phyloP scores from a whole-genome alignment of 1,284 basidiomycete genomes.

The Ganoderma lucidum region DNA sequence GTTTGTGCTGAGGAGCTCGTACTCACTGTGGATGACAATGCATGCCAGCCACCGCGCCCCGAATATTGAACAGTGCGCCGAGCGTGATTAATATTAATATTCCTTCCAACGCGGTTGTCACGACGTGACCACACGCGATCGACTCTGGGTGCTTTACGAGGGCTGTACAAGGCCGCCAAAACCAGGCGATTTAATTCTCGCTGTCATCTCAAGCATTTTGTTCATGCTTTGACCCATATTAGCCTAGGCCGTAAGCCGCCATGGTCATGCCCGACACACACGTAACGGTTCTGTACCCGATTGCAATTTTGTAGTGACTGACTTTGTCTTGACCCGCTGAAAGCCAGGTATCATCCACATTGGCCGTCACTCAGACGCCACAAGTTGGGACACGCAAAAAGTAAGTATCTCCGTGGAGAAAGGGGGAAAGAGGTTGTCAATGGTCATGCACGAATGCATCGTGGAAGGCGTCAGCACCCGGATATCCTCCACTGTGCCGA shows the following conservation, averaged over 20 bases:
- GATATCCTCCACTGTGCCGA: conserved; percentile 22
- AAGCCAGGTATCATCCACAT: not conserved
- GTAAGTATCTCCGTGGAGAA: not conserved
- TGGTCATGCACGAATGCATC: not conserved
- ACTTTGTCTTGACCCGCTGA: not conserved
- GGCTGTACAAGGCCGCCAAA: not conserved
- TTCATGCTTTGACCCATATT: not conserved
- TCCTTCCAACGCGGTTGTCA: conserved; percentile 22
- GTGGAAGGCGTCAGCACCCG: not conserved
- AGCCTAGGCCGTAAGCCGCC: not conserved
- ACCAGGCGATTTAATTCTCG: not conserved
- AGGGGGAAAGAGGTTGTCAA: not conserved
- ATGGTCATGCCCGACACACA: not conserved
- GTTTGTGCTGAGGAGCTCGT: not conserved
- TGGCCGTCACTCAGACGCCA: not conserved
- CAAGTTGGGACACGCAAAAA: not conserved
- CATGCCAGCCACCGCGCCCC: not conserved
- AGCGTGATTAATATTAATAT: conserved; percentile 9
- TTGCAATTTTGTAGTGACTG: no score
- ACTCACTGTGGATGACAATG: not conserved
- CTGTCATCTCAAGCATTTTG: not conserved
- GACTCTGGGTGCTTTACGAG: not conserved
- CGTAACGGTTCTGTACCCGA: not conserved
- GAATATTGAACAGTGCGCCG: not conserved
- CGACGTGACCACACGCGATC: conserved; percentile 21